These are phyloP conservation scores for Hygrophorus pudorinus DNA, from an alignment of 768 basidiomycete genomes.

Conservation along the genomic window DNA sequence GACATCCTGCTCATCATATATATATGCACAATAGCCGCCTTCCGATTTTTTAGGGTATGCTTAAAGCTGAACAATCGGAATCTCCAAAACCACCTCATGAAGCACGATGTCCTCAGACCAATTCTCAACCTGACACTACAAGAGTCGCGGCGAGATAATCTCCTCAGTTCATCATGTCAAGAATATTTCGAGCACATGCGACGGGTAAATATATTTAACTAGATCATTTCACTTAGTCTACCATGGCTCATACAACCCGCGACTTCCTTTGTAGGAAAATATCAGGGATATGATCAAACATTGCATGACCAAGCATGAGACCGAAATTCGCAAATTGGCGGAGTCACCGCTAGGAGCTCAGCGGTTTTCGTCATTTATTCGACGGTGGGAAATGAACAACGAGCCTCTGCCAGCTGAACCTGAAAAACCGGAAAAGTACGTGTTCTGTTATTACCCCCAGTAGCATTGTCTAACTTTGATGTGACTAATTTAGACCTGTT, in stretches of 20 bases:
- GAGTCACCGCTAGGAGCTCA: slow-evolving; percentile 49
- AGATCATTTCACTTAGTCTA: not conserved
- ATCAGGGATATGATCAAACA: slow-evolving; percentile 76
- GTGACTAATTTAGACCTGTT: slow-evolving; percentile 21
- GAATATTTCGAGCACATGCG: slow-evolving; percentile 93
- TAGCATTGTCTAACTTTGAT: slow-evolving; percentile 7
- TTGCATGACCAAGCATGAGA: slow-evolving; percentile 71
- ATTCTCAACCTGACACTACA: slow-evolving; percentile 76
- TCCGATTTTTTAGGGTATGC: slow-evolving; percentile 85
- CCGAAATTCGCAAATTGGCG: slow-evolving; percentile 53
- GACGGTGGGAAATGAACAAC: slow-evolving; percentile 87
- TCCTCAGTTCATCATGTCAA: slow-evolving; percentile 90
- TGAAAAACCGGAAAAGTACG: slow-evolving; percentile 44
- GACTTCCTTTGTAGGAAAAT: slow-evolving; percentile 52
- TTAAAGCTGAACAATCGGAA: slow-evolving; percentile 77
- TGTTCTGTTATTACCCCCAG: slow-evolving; percentile 2
- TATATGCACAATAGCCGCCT: slow-evolving; percentile 53
- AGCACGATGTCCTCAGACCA: slow-evolving; percentile 75
- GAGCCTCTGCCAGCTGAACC: slow-evolving; percentile 56
- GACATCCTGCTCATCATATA: slow-evolving; percentile 8
- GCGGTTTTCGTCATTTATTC: slow-evolving; percentile 63
- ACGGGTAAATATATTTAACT: slow-evolving; percentile 45
- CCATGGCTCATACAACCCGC: not conserved
- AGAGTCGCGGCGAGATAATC: slow-evolving; percentile 82
- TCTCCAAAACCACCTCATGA: slow-evolving; percentile 64